Base-by-base conservation (phyloP, 2,329 filamentous ascomycete species). In the Colletotrichum lentis region DNA sequence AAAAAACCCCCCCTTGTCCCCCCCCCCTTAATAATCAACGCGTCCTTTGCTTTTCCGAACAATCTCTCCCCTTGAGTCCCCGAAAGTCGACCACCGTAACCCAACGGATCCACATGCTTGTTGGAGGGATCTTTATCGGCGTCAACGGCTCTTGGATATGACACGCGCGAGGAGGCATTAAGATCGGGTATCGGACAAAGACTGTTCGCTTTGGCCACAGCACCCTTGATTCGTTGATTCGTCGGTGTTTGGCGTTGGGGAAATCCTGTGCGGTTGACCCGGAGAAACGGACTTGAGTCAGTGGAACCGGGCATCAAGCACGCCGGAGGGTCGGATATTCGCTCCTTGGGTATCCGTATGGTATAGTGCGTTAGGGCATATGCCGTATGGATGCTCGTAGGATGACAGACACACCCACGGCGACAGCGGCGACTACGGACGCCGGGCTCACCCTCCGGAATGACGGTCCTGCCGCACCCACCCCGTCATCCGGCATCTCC, bases 261-360 rank as follows among this genome's bases (percentile, higher is more conserved):
- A 53, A 31, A 24, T 24, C 14, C 44, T 35, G 11, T 37, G 31
- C 20, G 31, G 56, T n/a, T 5, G 22, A 12, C 5, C 55, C 62
- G 66, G 66, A 66, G 49, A 61, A 47, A 27, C 62, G 66, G 66
- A 66, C 62, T 69, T 60, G 62, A 61, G 22, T 52, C 66, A 31
- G 66, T 66, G 62, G 62, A 56, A 61, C 49, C 27, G n/a, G 27
- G 52, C 66, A 44, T 35, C 66, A 61, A 52, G 50, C 27, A n/a
- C 56, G 12, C 56, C 66, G 62, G 66, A 60, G 55, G 44, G 56
- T 69, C 66, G 66, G 66, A 66, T 61, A 49, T 37, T 37, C 7
- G 43, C 46, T 60, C 27, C 18, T 52, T 61, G 27, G 27, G 27
- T 31, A n/a, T n/a, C n/a, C n/a, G n/a, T n/a, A 31, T 31, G 27